Evolutionary conservation across 169 alveolate species (phyloP).

Genomic region (Plasmodium billcollinsi): DNA sequence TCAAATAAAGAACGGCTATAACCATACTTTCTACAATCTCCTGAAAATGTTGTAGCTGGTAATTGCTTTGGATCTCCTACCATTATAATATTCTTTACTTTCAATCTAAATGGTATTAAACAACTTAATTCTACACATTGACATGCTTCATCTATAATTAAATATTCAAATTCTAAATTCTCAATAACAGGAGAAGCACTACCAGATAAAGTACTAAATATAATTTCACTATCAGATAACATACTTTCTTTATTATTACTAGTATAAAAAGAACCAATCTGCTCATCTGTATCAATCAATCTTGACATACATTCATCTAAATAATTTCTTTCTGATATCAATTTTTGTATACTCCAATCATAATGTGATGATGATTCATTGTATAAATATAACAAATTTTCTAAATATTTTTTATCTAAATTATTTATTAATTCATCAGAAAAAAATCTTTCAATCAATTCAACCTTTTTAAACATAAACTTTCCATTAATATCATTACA

Average conservation of each 20-base stretch:
- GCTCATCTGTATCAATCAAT: constrained; percentile 54
- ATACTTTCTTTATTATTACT: constrained; percentile 81
- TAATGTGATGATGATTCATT: constrained; percentile 73
- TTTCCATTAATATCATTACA: constrained; percentile 21
- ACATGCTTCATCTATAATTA: constrained; percentile 98
- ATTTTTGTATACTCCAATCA: constrained; percentile 70
- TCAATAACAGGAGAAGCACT: constrained; percentile 93
- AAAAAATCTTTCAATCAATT: constrained; percentile 45
- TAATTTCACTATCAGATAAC: constrained; percentile 88
- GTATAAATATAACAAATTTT: constrained; percentile 60
- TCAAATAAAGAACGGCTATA: constrained; percentile 93
- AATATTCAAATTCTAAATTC: constrained; percentile 92
- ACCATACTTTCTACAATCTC: constrained; percentile 84
- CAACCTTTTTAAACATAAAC: constrained; percentile 20
- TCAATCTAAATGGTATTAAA: constrained; percentile 83
- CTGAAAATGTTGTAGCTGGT: constrained; percentile 98
- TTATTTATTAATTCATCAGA: constrained; percentile 45
- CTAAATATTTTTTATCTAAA: constrained; percentile 66
- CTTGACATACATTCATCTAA: constrained; percentile 42
- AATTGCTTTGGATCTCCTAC: constrained; percentile 99
- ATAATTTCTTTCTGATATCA: constrained; percentile 36
- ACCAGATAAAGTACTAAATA: constrained; percentile 93
- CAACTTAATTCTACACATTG: constrained; percentile 92
- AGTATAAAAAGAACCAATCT: constrained; percentile 63
- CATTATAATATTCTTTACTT: constrained; percentile 92